Conservation (phyloP, 2,329 filamentous ascomycete genomes). For the Botrytis pseudocinerea region DNA sequence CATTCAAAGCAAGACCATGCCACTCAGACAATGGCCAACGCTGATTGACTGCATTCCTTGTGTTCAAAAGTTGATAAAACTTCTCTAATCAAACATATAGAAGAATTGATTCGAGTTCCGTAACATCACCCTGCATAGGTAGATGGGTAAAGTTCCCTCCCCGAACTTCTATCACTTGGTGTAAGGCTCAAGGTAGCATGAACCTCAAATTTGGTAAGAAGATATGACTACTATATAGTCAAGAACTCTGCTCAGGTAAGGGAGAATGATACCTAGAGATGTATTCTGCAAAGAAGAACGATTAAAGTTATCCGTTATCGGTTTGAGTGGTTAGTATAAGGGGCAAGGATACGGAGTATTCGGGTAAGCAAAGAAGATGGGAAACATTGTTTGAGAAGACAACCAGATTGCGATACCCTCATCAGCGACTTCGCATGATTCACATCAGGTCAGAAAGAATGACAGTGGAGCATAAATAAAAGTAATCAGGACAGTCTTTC, state of each 20-base stretch:
- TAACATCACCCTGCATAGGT: background rate
- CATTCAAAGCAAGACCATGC: background rate
- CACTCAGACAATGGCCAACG: background rate
- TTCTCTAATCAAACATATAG: background rate
- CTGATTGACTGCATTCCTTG: background rate
- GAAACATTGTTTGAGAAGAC: background rate
- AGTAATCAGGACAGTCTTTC: background rate
- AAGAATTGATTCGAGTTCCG: background rate
- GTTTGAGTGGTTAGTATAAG: background rate
- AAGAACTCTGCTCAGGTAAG: constrained; percentile 8
- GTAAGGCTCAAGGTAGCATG: background rate
- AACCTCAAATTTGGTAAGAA: background rate
- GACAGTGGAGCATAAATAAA: background rate
- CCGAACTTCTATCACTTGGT: background rate
- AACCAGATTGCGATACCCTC: background rate
- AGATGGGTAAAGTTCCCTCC: background rate
- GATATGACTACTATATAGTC: background rate
- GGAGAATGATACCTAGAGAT: background rate
- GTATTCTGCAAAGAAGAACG: background rate
- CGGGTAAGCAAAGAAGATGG: background rate
- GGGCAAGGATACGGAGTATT: background rate
- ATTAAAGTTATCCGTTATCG: constrained; percentile 1
- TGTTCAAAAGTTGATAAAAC: background rate
- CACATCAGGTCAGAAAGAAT: background rate
- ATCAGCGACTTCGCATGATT: background rate